Evolutionary conservation across 306 rosid species (phyloP), one percentile per base, ranked within the genome.

Genomic region (Cyamopsis tetragonoloba): DNA sequence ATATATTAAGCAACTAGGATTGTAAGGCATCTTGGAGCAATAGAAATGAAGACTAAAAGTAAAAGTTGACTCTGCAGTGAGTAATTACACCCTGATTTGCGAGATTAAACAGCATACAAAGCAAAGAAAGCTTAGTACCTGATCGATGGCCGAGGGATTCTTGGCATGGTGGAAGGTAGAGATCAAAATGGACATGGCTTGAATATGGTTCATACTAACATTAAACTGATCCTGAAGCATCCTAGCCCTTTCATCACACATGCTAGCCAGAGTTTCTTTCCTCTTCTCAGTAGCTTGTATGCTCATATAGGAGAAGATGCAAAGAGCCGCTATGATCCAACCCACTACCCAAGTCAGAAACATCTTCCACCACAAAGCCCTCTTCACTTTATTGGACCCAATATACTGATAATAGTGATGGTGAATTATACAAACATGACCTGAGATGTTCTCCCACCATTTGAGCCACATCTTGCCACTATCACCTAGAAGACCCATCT

Each of bases 201-300:
- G 98, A 54, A 93, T 88, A 83, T 93, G 97, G 61, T 93, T 93
- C 98, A 89, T 86, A 42, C 97, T 93, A 18, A 89, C 96, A 80
- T 93, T 93, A 64, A 93, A 88, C 83, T 93, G 98, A 58, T 93
- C 98, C 86, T 93, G 98, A 55, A 93, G 71, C 96, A 93, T 89
- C 71, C 98, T 86, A 20, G 96, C 93, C 67, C 98, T 86, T 77
- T 93, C 98, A 72, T 93, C 98, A 80, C 98, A 89, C 98, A 93
- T 86, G 53, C 96, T 93, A 1, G 86, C 86, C 42, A 93, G 83
- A 54, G 85, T 87, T 61, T 89, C 97, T 67, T 86, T 93, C 77
- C 98, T 87, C 93, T 88, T 93, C 76, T 81, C 97, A 44, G 71
- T 79, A 24, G 83, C 97, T 42, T 88, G 81, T 3, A 80, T 79